Conservation (phyloP, 345 rosid species). For the Eutrema heterophyllum region DNA sequence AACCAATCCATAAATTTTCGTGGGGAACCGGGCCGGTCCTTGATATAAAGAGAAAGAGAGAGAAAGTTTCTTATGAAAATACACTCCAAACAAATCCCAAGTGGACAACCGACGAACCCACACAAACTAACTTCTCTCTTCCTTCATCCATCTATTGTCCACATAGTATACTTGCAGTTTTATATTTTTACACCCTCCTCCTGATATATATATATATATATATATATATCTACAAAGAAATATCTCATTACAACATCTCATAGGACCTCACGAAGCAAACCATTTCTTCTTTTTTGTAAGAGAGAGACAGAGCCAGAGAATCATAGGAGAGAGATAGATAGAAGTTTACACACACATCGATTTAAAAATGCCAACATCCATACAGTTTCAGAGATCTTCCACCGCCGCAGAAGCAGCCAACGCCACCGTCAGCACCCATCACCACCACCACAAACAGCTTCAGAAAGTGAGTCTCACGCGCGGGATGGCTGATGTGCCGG, state of each 20-base stretch:
- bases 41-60: not conserved
- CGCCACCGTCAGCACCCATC: conserved; percentile 9
- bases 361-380: conserved; percentile 57
- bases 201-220: not conserved
- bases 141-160: conserved; percentile 11
- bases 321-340: not conserved
- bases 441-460: conserved; percentile 25
- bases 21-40: conserved; percentile 21
- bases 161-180: conserved; percentile 25
- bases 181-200: conserved; percentile 1
- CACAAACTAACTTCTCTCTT: conserved; percentile 21
- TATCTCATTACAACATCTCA: conserved; percentile 2
- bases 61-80: not conserved
- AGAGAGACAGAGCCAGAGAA: conserved; percentile 1
- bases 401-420: conserved; percentile 18
- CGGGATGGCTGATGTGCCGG: conserved; percentile 38
- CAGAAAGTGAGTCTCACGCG: conserved; percentile 34
- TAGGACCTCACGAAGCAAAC: conserved; percentile 9
- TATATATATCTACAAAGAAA: not conserved
- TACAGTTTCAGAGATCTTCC: conserved; percentile 42
- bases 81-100: conserved; percentile 42
- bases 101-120: conserved; percentile 30
- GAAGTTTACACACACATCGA: not conserved
- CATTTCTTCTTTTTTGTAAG: not conserved
- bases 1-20: not conserved